Base-by-base conservation (phyloP, 2,329 filamentous ascomycete genomes). In the Neonectria punicea region DNA sequence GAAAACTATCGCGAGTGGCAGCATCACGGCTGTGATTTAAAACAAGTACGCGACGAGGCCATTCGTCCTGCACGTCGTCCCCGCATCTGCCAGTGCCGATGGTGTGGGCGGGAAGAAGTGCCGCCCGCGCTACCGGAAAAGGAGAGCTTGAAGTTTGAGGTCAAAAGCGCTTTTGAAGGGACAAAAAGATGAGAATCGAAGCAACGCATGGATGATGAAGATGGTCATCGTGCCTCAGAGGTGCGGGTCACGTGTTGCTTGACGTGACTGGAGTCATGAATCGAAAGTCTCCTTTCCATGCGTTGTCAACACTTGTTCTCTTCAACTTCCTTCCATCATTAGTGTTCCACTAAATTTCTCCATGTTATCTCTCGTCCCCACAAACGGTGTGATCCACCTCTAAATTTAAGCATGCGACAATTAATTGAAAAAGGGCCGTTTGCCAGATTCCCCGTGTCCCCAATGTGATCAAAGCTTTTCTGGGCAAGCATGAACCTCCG, bases 401-500 rank as follows among this genome's bases (percentile, higher is more conserved):
- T 22, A 22, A 22, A 22, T 22, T 22, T 32, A 32, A 8, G n/a
- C 18, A 56, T 47, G 51, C 47, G 39, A 50, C 49, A 36, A 39
- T 61, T 55, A 47, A 43, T 50, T 8, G 36, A 43, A 10, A 61
- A 61, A 50, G 58, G 58, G 58, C 58, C 58, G 58, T 55, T 61
- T 61, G 6, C n/a, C 43, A 11, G 50, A 44, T 54, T 51, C 39
- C 46, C n/a, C 34, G 46, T 57, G 46, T 44, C 49, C 25, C 30
- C 25, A 49, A 47, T 49, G 14, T n/a, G 25, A 30, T 49, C 46
- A 49, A 16, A 30, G 25, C 22, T 49, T 49, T 49, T 22, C 51
- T 9, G 54, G 59, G 63, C 69, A 69, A 60, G 71, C 71, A 73
- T 73, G 61, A 73, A 70, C 44, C 54, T 67, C 71, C 71, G 71